Evolutionary conservation across 352 stramenopile species (phyloP).

Genomic region (Globisporangium middletonii): DNA sequence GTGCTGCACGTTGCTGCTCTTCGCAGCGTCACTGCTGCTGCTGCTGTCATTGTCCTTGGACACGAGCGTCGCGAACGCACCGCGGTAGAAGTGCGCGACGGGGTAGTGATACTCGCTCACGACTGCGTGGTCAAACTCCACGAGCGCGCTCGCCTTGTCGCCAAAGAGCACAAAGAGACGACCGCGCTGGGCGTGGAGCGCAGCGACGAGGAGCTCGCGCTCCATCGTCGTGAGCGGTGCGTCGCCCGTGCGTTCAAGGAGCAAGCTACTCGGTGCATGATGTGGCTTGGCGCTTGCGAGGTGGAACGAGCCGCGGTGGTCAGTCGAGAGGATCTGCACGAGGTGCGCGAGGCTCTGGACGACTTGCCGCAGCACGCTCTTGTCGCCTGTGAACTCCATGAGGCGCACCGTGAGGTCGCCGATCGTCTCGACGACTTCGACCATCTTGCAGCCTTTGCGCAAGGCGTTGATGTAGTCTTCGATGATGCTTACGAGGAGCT

Average conservation of each 20-base stretch:
- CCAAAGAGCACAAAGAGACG: conserved; percentile 54
- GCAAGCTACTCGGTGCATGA: not conserved
- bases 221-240: conserved; percentile 22
- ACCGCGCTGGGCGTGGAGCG: conserved; percentile 57
- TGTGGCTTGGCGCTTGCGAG: conserved; percentile 8
- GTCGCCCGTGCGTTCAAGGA: conserved; percentile 4
- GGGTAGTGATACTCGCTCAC: conserved; percentile 80
- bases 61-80: conserved; percentile 49
- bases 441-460: conserved; percentile 60
- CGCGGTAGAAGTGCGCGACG: conserved; percentile 71
- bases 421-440: conserved; percentile 71
- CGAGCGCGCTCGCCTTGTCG: conserved; percentile 34
- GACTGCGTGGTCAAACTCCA: conserved; percentile 67
- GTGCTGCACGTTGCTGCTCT: conserved; percentile 44
- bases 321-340: conserved; percentile 38
- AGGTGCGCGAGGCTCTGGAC: conserved; percentile 59
- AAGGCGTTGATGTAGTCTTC: conserved; percentile 72
- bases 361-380: conserved; percentile 51
- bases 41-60: conserved; percentile 16
- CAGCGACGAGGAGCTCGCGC: conserved; percentile 44
- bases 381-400: conserved; percentile 59
- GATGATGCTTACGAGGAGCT: conserved; percentile 55
- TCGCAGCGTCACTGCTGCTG: not conserved
- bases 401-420: conserved; percentile 61
- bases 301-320: conserved; percentile 30